These are phyloP conservation scores for Fusarium pseudocircinatum DNA, from an alignment of 2,329 filamentous ascomycete genomes.

Conservation along the genomic window DNA sequence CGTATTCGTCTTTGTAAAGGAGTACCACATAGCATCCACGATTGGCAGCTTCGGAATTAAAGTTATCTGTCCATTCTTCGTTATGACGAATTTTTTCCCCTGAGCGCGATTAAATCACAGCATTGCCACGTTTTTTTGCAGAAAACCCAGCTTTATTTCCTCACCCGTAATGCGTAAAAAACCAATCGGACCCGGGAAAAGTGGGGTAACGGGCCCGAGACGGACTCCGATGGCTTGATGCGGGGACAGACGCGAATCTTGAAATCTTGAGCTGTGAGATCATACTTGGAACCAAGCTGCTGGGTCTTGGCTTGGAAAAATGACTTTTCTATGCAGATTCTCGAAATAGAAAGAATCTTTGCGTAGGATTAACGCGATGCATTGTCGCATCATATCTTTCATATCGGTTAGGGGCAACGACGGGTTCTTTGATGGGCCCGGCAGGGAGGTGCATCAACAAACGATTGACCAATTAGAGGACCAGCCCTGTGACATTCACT, in stretches of 20 bases:
- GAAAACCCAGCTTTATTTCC: not conserved
- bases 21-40: not conserved
- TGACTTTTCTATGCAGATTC: not conserved
- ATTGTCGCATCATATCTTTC: not conserved
- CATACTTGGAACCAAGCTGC: not conserved
- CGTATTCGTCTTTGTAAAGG: not conserved
- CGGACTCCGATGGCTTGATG: slow-evolving; percentile 6
- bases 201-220: slow-evolving; percentile 2
- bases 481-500: not conserved
- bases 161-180: not conserved
- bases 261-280: not conserved
- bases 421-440: not conserved
- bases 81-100: not conserved
- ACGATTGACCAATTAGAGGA: not conserved
- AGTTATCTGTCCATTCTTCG: not conserved
- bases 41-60: not conserved
- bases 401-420: not conserved
- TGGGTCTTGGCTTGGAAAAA: not conserved
- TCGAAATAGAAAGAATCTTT: not conserved
- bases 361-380: not conserved
- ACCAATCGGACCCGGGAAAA: not conserved
- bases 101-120: not conserved
- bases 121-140: not conserved
- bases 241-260: not conserved
- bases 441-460: not conserved